A percentile compares a stretch with the other conserved stretches of the same genome.
These are phyloP conservation scores for Dunaliella primolecta DNA, from an alignment of 139 green algal species.

Conservation along the genomic window DNA sequence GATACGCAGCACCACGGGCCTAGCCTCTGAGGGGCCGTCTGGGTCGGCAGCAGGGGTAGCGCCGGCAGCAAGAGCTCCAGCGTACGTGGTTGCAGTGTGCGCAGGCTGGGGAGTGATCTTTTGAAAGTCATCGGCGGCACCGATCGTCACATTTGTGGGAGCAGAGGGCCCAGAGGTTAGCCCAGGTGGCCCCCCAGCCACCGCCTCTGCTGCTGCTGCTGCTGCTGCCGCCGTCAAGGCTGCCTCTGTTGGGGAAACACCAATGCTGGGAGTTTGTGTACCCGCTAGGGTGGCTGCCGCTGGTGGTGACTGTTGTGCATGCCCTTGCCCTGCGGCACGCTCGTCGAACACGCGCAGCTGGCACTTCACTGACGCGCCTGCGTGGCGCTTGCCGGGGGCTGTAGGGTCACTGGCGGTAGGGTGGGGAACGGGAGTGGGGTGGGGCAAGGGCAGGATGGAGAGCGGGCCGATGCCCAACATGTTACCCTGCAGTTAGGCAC, in stretches of 20 bases:
- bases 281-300: too few species aligned
- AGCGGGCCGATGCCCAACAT: too few species aligned
- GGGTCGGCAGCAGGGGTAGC: neutral
- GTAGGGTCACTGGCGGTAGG: neutral
- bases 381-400: neutral
- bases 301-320: neutral
- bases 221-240: neutral
- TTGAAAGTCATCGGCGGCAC: neutral
- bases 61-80: too few species aligned
- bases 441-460: too few species aligned
- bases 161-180: neutral
- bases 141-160: neutral
- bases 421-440: too few species aligned
- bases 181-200: neutral
- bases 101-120: too few species aligned
- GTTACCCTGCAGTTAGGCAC: too few species aligned
- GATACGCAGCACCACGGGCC: neutral
- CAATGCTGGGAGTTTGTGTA: too few species aligned
- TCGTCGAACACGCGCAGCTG: neutral
- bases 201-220: neutral
- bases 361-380: neutral
- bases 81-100: neutral
- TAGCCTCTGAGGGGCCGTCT: neutral
- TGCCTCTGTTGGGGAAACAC: neutral
- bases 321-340: too few species aligned